These are phyloP conservation scores for Henningerozyma blattae DNA, from an alignment of 805 yeast genomes.

Conservation along the genomic window DNA sequence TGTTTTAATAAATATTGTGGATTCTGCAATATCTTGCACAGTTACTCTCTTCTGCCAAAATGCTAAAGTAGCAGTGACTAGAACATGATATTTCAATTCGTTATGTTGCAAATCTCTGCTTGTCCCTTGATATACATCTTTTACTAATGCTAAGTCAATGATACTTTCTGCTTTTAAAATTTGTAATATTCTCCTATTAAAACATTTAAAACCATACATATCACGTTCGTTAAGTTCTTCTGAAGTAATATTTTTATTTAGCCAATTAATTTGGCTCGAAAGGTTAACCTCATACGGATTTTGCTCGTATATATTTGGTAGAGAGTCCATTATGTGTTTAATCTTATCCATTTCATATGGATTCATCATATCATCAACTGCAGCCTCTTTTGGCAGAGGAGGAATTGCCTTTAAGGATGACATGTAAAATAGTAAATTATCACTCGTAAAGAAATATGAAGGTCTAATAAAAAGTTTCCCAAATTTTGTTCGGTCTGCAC, in stretches of 20 bases:
- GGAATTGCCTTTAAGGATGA: conserved; percentile 48
- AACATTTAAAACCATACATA: conserved; percentile 46
- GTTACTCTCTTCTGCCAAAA: conserved; percentile 12
- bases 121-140: conserved; percentile 28
- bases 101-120: too few species aligned
- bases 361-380: conserved; percentile 11
- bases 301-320: conserved; percentile 28
- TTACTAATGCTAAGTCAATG: conserved; percentile 45
- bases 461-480: conserved; percentile 37
- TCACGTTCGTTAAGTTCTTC: conserved; percentile 41
- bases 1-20: conserved; percentile 42
- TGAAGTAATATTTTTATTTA: conserved; percentile 26
- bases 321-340: conserved; percentile 15
- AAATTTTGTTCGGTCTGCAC: conserved; percentile 25
- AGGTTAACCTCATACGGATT: conserved; percentile 44
- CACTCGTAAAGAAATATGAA: conserved; percentile 52
- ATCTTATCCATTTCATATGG: conserved; percentile 12
- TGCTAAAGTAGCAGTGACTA: conserved; percentile 5
- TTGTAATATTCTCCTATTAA: conserved; percentile 46
- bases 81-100: conserved; percentile 9
- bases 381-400: conserved; percentile 47
- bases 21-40: conserved; percentile 26
- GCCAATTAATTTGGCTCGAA: conserved; percentile 50
- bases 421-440: conserved; percentile 48
- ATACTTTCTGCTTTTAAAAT: conserved; percentile 47